phyloP scores from a whole-genome alignment of 2,329 filamentous ascomycete species.

The Juglanconis juglandina region DNA sequence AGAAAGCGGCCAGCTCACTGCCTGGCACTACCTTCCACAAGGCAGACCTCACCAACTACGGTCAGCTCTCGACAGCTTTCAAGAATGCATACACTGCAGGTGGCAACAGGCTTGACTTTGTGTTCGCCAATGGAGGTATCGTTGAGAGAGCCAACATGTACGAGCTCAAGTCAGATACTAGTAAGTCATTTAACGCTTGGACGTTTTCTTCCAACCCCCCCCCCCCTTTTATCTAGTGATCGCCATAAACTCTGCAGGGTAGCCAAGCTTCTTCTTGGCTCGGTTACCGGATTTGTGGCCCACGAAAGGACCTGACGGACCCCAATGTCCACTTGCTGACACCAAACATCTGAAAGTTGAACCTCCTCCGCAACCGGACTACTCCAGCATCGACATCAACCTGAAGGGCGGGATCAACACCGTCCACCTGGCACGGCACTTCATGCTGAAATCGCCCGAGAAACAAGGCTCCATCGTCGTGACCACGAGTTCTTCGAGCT shows the following conservation, averaged over 20 bases:
- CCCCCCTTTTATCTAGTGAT: no score
- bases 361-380: conserved; percentile 5
- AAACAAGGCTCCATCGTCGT: conserved; percentile 14
- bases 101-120: conserved; percentile 37
- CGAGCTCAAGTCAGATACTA: conserved; percentile 5
- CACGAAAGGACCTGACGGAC: no score
- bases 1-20: conserved; percentile 24
- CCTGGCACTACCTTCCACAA: conserved; percentile 34
- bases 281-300: no score
- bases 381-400: conserved; percentile 14
- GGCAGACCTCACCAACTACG: conserved; percentile 35
- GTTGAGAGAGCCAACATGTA: conserved; percentile 40
- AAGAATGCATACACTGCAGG: conserved; percentile 31
- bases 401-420: conserved; percentile 14
- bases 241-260: no score
- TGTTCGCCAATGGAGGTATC: conserved; percentile 47
- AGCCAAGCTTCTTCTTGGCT: no score
- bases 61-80: conserved; percentile 26
- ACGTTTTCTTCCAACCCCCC: no score
- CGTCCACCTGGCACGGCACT: conserved; percentile 14
- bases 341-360: background rate
- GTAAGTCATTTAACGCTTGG: no score
- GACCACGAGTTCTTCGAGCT: conserved; percentile 13
- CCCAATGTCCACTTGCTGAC: no score
- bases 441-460: conserved; percentile 7